Conservation (phyloP, 192 early-diverging fungal species). For the Hyaloraphidium curvatum region DNA sequence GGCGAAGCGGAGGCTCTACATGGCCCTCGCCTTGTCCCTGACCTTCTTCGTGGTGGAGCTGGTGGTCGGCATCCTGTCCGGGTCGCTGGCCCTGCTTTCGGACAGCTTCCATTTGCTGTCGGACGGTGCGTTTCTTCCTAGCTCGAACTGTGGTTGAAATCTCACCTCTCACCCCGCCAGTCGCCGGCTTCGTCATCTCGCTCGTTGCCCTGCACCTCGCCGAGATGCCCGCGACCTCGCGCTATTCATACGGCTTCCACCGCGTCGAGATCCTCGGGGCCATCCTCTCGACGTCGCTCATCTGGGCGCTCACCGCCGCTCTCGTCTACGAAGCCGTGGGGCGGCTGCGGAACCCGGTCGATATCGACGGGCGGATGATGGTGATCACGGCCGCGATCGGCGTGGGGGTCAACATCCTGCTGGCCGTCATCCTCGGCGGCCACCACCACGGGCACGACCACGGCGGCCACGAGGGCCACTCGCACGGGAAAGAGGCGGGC, state of each 20-base stretch:
- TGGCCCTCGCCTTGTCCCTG: conserved; percentile 33
- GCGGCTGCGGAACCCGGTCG: conserved; percentile 34
- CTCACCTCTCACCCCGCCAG: conserved; percentile 23
- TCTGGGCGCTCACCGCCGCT: conserved; percentile 50
- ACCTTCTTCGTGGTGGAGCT: conserved; percentile 45
- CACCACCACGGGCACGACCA: conserved; percentile 19
- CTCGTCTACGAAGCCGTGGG: conserved; percentile 54
- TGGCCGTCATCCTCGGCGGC: conserved; percentile 36
- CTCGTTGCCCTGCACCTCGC: conserved; percentile 42
- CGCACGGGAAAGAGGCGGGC: conserved; percentile 8
- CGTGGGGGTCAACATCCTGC: conserved; percentile 54
- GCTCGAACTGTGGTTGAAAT: not conserved
- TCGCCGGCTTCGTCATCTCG: conserved; percentile 54
- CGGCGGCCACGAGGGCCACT: conserved; percentile 9
- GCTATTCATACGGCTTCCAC: conserved; percentile 53
- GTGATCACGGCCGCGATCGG: conserved; percentile 44
- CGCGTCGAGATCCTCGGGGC: conserved; percentile 65
- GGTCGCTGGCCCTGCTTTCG: conserved; percentile 54
- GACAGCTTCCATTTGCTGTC: conserved; percentile 60
- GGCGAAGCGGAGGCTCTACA: conserved; percentile 24
- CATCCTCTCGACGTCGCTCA: conserved; percentile 48
- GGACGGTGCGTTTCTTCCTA: conserved; percentile 6
- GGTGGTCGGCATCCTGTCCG: conserved; percentile 34
- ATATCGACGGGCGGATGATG: conserved; percentile 51
- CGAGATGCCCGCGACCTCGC: conserved; percentile 34